Conservation (phyloP, 2,329 filamentous ascomycete species). For the Aspergillus sp. region DNA sequence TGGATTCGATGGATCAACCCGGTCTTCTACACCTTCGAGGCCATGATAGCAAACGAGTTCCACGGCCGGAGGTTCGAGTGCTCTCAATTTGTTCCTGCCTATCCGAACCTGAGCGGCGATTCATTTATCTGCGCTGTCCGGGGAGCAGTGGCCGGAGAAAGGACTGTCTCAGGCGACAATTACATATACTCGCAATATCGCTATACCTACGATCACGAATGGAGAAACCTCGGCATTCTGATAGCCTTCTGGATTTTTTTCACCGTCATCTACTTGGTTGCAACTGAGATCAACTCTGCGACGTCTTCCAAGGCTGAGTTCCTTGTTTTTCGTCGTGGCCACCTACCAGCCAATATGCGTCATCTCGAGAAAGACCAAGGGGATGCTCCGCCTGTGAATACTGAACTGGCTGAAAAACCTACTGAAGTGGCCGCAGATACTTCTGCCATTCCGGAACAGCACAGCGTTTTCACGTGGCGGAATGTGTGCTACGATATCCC, state of each 20-base stretch:
- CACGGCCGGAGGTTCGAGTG: constrained; percentile 63
- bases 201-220: constrained; percentile 63
- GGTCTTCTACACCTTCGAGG: constrained; percentile 68
- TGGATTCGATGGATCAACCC: constrained; percentile 72
- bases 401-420: constrained; percentile 17
- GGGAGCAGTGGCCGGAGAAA: constrained; percentile 59
- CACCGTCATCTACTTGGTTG: constrained; percentile 65
- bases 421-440: constrained; percentile 22
- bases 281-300: constrained; percentile 68
- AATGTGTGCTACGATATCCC: constrained; percentile 60
- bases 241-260: constrained; percentile 68
- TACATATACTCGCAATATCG: constrained; percentile 62
- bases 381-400: constrained; percentile 23
- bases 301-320: constrained; percentile 68
- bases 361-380: constrained; percentile 31
- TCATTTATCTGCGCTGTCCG: constrained; percentile 60
- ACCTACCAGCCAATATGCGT: constrained; percentile 49
- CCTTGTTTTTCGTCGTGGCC: constrained; percentile 67
- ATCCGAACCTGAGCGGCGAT: constrained; percentile 49
- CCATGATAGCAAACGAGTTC: constrained; percentile 62
- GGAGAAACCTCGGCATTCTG: constrained; percentile 73
- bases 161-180: constrained; percentile 63
- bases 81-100: constrained; percentile 51
- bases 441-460: constrained; percentile 38
- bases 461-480: constrained; percentile 56